Evolutionary conservation across 23 red algal species (phyloP).

Genomic region (Agarophyton chilense): DNA sequence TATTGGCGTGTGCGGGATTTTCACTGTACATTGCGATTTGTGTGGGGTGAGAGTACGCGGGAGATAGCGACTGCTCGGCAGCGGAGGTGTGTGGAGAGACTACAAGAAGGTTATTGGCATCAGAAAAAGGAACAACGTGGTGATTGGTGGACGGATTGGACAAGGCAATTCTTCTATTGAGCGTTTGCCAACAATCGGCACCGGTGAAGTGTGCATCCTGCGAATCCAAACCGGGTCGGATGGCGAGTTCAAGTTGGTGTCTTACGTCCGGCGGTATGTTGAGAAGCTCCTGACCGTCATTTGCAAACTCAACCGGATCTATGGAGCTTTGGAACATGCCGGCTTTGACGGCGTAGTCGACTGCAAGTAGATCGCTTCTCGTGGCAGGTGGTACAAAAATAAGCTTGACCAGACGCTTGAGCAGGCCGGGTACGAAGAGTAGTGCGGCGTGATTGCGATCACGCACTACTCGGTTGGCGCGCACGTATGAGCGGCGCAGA

Average conservation of each 20-base stretch:
- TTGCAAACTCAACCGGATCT: neutral
- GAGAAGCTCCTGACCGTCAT: neutral
- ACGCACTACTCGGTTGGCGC: neutral
- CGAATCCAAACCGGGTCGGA: slow-evolving; percentile 11
- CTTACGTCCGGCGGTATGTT: neutral
- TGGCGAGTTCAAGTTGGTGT: neutral
- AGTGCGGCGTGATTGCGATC: slow-evolving; percentile 59
- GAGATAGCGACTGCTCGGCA: neutral
- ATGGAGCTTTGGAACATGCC: neutral
- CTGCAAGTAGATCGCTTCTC: slow-evolving; percentile 32
- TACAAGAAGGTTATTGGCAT: neutral
- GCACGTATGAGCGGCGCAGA: slow-evolving; percentile 38
- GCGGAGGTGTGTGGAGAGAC: neutral
- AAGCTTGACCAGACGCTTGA: slow-evolving; percentile 59
- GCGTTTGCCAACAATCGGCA: slow-evolving; percentile 14
- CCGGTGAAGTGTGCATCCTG: slow-evolving; percentile 15
- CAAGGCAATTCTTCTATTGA: slow-evolving; percentile 17
- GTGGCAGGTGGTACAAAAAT: slow-evolving; percentile 53
- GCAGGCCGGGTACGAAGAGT: slow-evolving; percentile 41
- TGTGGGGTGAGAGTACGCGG: neutral
- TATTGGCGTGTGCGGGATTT: neutral
- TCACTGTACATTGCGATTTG: neutral
- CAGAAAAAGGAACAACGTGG: neutral
- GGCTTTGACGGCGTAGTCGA: slow-evolving; percentile 29
- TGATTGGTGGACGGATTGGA: neutral